Base-by-base conservation (phyloP, 2,329 filamentous ascomycete species). In the Fusarium brachygibbosum region DNA sequence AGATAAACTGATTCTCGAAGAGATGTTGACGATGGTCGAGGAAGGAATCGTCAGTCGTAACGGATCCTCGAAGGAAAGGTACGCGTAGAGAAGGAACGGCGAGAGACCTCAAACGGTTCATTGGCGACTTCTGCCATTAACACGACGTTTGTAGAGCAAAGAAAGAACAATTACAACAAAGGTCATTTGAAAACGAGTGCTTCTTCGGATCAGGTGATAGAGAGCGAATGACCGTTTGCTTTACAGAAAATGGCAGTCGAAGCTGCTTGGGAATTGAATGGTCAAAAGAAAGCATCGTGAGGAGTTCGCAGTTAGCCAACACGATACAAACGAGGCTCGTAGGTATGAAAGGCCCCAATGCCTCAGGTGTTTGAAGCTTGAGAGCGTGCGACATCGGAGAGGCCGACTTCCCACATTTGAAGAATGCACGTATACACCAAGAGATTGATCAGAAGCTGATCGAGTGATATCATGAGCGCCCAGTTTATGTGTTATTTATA, bases 141-240 rank as follows among this genome's bases (percentile, higher is more conserved):
- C 35, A 28, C 21, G 14, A 40, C 35, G 53, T 65, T 65, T 49
- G 35, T 17, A 41, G 14, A 16, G 5, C 14, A 21, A 4, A 41
- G 28, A 35, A 29, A 19, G 51, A 51, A 32, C 13, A 19, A 28
- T 21, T 3, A 9, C 31, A 52, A 60, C 45, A 40, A 38, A 32
- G 7, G 13, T 21, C 6, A 14, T 25, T 16, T 17, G 10, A 28
- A 32, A 51, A 34, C 25, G 21, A 21, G 16, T 5, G 12, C 10
- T 40, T 40, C 25, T 28, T 21, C 14, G 25, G 28, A n/a, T 29
- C 9, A 48, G 46, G 17, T 11, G 28, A 11, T n/a, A 17, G 31
- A 32, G 19, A 59, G n/a, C 32, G 44, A 35, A 44, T 16, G 13
- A 17, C n/a, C 25, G 53, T 65, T 65, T 65, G 62, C 31, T 60